Conservation (phyloP, 192 early-diverging fungal species). For the Rhizoclosmatium globosum region DNA sequence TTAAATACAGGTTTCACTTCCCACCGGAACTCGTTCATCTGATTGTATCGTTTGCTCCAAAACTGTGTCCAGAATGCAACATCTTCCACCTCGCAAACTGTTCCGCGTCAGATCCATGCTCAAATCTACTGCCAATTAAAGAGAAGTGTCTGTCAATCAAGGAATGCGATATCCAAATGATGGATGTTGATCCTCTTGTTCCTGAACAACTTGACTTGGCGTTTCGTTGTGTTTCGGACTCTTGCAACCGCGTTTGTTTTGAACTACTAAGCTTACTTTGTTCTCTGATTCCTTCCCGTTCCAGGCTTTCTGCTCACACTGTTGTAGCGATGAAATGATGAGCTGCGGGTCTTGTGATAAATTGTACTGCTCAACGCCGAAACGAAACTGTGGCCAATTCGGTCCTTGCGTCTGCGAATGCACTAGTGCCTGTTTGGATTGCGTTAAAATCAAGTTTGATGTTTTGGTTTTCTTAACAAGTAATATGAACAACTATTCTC, state of each 20-base stretch:
- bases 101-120: neutral
- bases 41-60: neutral
- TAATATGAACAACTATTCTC: neutral
- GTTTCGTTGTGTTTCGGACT: neutral
- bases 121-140: neutral
- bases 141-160: too few relatives aligned
- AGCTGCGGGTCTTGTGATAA: neutral
- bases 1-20: neutral
- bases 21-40: neutral
- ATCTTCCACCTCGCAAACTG: neutral
- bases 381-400: neutral
- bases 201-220: neutral
- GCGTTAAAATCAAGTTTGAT: neutral
- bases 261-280: neutral
- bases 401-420: neutral
- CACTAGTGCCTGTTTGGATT: neutral
- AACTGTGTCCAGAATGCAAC: neutral
- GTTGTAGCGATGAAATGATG: neutral
- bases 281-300: neutral
- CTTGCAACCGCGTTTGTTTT: neutral
- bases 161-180: too few relatives aligned
- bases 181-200: neutral
- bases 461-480: neutral
- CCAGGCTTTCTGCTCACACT: neutral
- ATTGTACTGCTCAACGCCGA: neutral